Percentiles rank a stretch among this genome's conserved stretches.
Conservation (phyloP, 2,329 filamentous ascomycete species). For the Pseudonectria foliicola region DNA sequence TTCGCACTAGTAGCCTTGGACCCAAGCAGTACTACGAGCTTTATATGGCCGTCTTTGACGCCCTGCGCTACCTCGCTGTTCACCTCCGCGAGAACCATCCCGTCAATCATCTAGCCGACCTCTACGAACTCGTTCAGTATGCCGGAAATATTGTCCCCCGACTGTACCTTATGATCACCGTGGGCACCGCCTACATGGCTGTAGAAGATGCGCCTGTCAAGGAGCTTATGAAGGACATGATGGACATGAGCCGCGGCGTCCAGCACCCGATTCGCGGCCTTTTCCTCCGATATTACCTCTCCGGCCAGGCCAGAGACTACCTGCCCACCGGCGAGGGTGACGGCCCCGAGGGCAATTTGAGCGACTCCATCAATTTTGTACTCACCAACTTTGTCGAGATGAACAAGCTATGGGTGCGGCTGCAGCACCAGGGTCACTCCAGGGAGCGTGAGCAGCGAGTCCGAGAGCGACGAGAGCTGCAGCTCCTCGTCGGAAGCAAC, state of each 20-base stretch:
- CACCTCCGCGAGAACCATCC: conserved; percentile 97
- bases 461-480: conserved; percentile 89
- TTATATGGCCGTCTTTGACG: conserved; percentile 99
- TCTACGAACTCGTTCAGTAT: conserved; percentile 97
- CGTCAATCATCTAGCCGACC: conserved; percentile 92
- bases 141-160: conserved; percentile 95
- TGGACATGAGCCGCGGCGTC: conserved; percentile 99
- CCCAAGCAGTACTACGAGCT: conserved; percentile 99
- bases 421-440: conserved; percentile 96
- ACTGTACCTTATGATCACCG: conserved; percentile 97
- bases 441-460: conserved; percentile 88
- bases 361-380: conserved; percentile 97
- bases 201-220: conserved; percentile 98
- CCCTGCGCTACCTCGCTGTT: conserved; percentile 88
- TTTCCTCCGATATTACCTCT: conserved; percentile 93
- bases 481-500: conserved; percentile 93
- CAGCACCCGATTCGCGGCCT: conserved; percentile 94
- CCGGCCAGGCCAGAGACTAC: conserved; percentile 85
- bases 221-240: conserved; percentile 99
- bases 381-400: conserved; percentile 99
- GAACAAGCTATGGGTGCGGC: conserved; percentile 98
- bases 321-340: conserved; percentile 77
- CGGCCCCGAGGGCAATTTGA: conserved; percentile 88
- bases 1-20: conserved; percentile 93
- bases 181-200: conserved; percentile 98